phyloP scores from a whole-genome alignment of 1,139 yeast genomes.

The Diutina ranongensis region DNA sequence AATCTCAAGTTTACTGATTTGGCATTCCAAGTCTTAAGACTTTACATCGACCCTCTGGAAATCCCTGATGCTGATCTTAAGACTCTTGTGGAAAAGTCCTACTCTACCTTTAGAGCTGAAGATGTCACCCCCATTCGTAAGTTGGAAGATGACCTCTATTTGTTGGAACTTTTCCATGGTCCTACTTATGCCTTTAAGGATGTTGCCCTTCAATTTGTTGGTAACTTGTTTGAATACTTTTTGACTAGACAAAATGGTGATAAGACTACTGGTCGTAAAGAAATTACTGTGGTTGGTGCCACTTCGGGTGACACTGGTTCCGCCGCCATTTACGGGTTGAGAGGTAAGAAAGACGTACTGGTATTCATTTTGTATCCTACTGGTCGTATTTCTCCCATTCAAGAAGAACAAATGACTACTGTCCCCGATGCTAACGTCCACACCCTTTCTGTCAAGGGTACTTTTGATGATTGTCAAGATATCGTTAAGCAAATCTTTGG shows the following conservation, averaged over 20 bases:
- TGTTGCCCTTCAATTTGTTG: constrained; percentile 95
- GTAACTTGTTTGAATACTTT: constrained; percentile 90
- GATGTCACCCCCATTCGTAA: constrained; percentile 77
- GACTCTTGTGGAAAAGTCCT: constrained; percentile 53
- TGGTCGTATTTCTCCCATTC: constrained; percentile 94
- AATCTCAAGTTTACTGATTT: constrained; percentile 69
- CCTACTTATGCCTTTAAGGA: constrained; percentile 99
- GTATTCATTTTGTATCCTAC: constrained; percentile 95
- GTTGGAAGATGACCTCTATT: constrained; percentile 48
- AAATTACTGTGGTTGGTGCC: constrained; percentile 95
- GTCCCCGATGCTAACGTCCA: constrained; percentile 92
- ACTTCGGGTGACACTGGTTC: constrained; percentile 99
- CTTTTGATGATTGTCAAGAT: constrained; percentile 97
- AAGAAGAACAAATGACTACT: constrained; percentile 97
- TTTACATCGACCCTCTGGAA: constrained; percentile 60
- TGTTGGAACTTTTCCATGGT: constrained; percentile 93
- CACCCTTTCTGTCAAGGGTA: constrained; percentile 87
- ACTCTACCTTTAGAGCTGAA: constrained; percentile 77
- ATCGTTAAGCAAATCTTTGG: constrained; percentile 89
- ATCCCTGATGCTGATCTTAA: constrained; percentile 61
- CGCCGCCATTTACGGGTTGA: constrained; percentile 94
- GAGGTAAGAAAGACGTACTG: constrained; percentile 93
- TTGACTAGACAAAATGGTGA: constrained; percentile 64
- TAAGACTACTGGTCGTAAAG: constrained; percentile 51
- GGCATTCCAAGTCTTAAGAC: constrained; percentile 76